These are phyloP conservation scores for Cyberlindnera mississippiensis DNA, from an alignment of 805 yeast species.

Conservation along the genomic window DNA sequence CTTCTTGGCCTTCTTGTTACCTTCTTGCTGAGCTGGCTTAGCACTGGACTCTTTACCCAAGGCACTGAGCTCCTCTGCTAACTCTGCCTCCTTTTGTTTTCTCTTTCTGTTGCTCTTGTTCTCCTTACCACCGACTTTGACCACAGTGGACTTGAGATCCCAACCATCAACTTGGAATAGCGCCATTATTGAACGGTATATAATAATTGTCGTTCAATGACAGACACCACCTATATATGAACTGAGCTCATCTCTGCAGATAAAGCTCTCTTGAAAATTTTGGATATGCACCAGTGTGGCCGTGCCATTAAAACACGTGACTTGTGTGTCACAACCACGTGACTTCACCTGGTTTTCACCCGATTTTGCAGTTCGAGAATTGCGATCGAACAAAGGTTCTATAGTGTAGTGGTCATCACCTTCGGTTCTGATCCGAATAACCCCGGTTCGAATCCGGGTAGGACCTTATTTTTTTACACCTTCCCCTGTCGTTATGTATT, in stretches of 20 bases:
- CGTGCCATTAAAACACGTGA: not conserved
- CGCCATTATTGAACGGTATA: conserved; percentile 47
- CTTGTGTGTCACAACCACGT: too few relatives aligned
- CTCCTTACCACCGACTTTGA: conserved; percentile 41
- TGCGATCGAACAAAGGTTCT: conserved; percentile 10
- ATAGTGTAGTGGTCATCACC: conserved; percentile 31
- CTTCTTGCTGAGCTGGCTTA: conserved; percentile 11
- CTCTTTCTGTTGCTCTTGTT: conserved; percentile 28
- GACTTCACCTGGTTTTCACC: too few relatives aligned
- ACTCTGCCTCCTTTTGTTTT: conserved; percentile 16
- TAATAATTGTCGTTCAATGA: not conserved
- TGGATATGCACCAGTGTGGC: not conserved
- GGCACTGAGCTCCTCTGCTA: conserved; percentile 3
- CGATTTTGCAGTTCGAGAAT: too few relatives aligned
- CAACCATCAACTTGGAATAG: conserved; percentile 81
- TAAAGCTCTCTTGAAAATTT: not conserved
- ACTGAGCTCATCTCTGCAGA: not conserved
- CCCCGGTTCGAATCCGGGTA: conserved; percentile 35
- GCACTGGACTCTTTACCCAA: not conserved
- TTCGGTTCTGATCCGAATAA: conserved; percentile 32
- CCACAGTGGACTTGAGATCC: conserved; percentile 55
- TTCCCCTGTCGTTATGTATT: not conserved
- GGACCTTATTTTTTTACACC: conserved; percentile 22
- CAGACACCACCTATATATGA: too few relatives aligned
- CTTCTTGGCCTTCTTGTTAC: conserved; percentile 11